Base-by-base conservation (phyloP, 352 stramenopile species). In the Globisporangium perplexum region DNA sequence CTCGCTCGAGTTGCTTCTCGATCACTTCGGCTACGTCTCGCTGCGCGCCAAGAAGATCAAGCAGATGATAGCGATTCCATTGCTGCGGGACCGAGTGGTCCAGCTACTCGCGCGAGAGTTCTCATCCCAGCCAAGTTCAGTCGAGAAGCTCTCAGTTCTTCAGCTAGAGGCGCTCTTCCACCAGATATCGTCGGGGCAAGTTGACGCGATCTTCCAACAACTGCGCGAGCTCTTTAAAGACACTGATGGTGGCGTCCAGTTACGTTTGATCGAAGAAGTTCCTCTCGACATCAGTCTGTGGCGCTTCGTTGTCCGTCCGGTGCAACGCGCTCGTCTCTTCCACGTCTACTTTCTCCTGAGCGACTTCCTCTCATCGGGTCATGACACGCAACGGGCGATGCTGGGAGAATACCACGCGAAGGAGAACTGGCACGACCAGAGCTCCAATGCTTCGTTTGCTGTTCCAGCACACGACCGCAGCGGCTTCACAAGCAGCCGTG, bases 231-330 rank as follows among this genome's bases (percentile, higher is more conserved):
- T 69, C 23, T 52, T 66, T n/a, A 53, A 74, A 23, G 36, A 50
- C 17, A 47, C 49, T 3, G 66, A 74, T 17, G 39, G 62, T 31
- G 63, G 66, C 6, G 56, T 74, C 20, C 49, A 64, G 15, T 20
- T 80, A 10, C 66, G 58, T 7, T 44, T 57, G 7, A 53, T 78
- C 4, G 47, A 57, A 7, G 56, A 58, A 18, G 55, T 62, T 4
- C 51, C 62, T 28, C 42, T 66, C 36, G 38, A 71, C 12, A 49
- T 77, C 30, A 72, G 52, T 38, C 51, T 83, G 10, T 83, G 72
- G 72, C 65, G 63, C 0, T 57, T 78, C 12, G 51, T 83, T 42
- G 54, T 78, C 6, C 55, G 65, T 6, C 70, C 72, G 11, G 59
- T 78, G 11, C 72, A 71, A 22, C 70, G 72, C 10, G 31, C 65